Conservation (phyloP, 192 early-diverging fungal species). For the Backusella psychrophila region DNA sequence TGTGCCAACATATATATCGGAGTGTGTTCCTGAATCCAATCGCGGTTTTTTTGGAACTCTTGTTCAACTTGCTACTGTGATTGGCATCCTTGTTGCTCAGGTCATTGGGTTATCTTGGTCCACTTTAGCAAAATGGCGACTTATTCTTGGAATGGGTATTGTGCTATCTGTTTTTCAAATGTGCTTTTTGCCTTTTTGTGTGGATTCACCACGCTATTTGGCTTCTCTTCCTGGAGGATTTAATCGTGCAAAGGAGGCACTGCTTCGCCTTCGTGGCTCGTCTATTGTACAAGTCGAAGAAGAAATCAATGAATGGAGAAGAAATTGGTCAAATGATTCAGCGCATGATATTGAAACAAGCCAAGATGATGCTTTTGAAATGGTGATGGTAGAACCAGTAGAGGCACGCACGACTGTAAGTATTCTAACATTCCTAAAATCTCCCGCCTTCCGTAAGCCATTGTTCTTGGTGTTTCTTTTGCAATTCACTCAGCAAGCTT, state of each 20-base stretch:
- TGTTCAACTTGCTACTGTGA: slow-evolving; percentile 83
- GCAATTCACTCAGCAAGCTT: slow-evolving; percentile 83
- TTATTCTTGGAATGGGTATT: slow-evolving; percentile 62
- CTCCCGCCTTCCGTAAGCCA: slow-evolving; percentile 56
- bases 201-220: slow-evolving; percentile 78
- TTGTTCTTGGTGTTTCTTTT: slow-evolving; percentile 64
- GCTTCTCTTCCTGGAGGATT: slow-evolving; percentile 50
- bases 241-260: slow-evolving; percentile 48
- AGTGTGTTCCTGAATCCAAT: slow-evolving; percentile 64
- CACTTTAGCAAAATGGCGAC: slow-evolving; percentile 65
- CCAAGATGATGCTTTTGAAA: not conserved
- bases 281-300: slow-evolving; percentile 42
- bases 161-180: slow-evolving; percentile 62
- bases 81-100: slow-evolving; percentile 78
- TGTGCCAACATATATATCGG: slow-evolving; percentile 79
- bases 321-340: slow-evolving; percentile 24
- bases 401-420: slow-evolving; percentile 20
- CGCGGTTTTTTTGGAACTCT: slow-evolving; percentile 75
- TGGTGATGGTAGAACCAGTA: not conserved
- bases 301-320: slow-evolving; percentile 52
- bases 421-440: slow-evolving; percentile 41
- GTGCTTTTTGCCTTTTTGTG: slow-evolving; percentile 66
- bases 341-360: not conserved
- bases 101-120: slow-evolving; percentile 62
- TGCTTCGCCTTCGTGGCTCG: slow-evolving; percentile 55